Percentiles rank a stretch among this genome's conserved stretches.
Conservation (phyloP, 169 alveolate genomes). For the Eimeria maxima region DNA sequence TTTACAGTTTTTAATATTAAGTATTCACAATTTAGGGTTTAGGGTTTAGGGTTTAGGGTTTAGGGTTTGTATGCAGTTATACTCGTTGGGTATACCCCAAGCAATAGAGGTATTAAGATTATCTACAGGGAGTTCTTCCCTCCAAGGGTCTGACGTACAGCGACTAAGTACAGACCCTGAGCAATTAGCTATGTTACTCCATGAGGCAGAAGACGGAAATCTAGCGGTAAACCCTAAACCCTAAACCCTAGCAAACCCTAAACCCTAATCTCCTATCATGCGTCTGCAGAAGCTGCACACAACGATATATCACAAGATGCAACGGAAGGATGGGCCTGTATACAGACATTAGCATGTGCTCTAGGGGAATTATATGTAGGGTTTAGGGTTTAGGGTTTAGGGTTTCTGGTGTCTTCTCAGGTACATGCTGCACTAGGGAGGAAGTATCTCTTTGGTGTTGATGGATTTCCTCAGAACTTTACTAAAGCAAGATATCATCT, state of each 20-base stretch:
- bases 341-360: not conserved
- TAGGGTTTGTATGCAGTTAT: conserved; percentile 57
- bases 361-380: not conserved
- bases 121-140: not conserved
- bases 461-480: conserved; percentile 85
- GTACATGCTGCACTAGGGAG: conserved; percentile 38
- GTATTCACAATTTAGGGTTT: no score
- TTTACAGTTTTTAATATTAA: no score
- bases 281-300: no score
- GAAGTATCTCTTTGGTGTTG: conserved; percentile 83
- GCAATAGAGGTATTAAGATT: conserved; percentile 86
- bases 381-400: conserved; percentile 14
- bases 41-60: not conserved
- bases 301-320: not conserved
- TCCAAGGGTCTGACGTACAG: not conserved
- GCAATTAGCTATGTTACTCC: conserved; percentile 35
- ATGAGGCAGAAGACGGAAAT: conserved; percentile 40
- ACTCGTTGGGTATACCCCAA: conserved; percentile 86
- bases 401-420: not conserved
- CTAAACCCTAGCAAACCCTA: not conserved
- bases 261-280: not conserved
- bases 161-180: conserved; percentile 54
- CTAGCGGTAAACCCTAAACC: conserved; percentile 36
- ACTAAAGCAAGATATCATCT: conserved; percentile 84
- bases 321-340: not conserved